Evolutionary conservation across 2,329 filamentous ascomycete species (phyloP).

Genomic region (Beauveria pseudobassiana): DNA sequence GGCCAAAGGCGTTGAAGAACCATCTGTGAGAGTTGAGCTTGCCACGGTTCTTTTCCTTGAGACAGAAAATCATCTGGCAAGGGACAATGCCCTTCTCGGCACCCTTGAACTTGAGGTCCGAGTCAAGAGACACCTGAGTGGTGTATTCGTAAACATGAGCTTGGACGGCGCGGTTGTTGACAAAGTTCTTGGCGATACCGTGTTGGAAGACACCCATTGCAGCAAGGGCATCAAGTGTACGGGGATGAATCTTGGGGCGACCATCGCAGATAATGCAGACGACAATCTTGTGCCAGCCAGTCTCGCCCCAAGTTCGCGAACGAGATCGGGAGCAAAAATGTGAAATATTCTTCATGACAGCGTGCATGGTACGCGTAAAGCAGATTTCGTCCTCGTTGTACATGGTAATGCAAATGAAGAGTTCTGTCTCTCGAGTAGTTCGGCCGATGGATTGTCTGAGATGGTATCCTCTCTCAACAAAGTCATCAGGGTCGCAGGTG

Average conservation of each 20-base stretch:
- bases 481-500: conserved; percentile 96
- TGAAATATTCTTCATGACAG: conserved; percentile 95
- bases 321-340: conserved; percentile 92
- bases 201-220: conserved; percentile 98
- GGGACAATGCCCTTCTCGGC: conserved; percentile 98
- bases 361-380: conserved; percentile 97
- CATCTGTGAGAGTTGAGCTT: conserved; percentile 98
- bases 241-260: conserved; percentile 79
- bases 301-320: conserved; percentile 92
- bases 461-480: conserved; percentile 81
- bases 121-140: conserved; percentile 91
- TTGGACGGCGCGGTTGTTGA: conserved; percentile 92
- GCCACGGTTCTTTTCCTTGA: conserved; percentile 96
- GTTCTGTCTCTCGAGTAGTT: conserved; percentile 80
- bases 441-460: conserved; percentile 82
- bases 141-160: conserved; percentile 99
- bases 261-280: conserved; percentile 96
- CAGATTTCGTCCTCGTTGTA: conserved; percentile 98
- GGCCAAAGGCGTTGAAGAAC: conserved; percentile 98
- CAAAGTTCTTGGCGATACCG: conserved; percentile 95
- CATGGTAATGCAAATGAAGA: conserved; percentile 97
- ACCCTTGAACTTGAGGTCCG: conserved; percentile 96
- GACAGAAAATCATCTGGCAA: conserved; percentile 95
- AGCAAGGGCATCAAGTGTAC: conserved; percentile 87
- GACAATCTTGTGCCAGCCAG: conserved; percentile 98